Percentiles rank a stretch among this genome's conserved stretches.
phyloP scores from a whole-genome alignment of 352 stramenopile species.

The Aphanomyces invadans region DNA sequence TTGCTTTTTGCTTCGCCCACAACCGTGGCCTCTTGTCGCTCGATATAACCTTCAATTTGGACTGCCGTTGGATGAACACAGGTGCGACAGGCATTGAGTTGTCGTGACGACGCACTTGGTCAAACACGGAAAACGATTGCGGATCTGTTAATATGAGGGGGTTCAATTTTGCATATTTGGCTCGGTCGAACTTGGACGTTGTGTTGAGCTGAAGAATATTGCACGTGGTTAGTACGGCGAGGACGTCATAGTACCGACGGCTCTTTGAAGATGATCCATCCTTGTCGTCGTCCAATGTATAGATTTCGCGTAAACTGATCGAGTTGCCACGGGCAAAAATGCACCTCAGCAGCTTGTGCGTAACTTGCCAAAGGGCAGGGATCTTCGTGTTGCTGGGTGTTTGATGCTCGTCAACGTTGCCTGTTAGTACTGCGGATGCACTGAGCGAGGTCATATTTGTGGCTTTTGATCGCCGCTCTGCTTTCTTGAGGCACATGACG shows the following conservation, averaged over 20 bases:
- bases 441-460: not conserved
- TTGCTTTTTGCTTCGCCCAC: not conserved
- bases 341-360: constrained; percentile 6
- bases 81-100: not conserved
- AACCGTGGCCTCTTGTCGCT: not conserved
- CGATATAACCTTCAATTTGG: not conserved
- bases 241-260: constrained; percentile 11
- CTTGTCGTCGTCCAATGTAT: constrained; percentile 12
- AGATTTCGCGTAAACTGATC: not conserved
- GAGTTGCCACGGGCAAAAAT: not conserved
- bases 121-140: not conserved
- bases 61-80: not conserved
- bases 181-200: constrained; percentile 8
- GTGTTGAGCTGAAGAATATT: constrained; percentile 20
- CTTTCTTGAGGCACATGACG: not conserved
- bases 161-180: not conserved
- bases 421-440: not conserved
- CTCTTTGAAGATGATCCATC: constrained; percentile 3
- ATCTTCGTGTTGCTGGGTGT: not conserved
- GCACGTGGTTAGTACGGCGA: not conserved
- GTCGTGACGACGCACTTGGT: not conserved
- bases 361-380: constrained; percentile 6
- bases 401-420: not conserved
- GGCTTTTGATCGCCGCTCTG: not conserved
- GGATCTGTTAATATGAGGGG: not conserved